Evolutionary conservation across 371 early-diverging fungal genomes (phyloP).

Genomic region (Circinella minor): DNA sequence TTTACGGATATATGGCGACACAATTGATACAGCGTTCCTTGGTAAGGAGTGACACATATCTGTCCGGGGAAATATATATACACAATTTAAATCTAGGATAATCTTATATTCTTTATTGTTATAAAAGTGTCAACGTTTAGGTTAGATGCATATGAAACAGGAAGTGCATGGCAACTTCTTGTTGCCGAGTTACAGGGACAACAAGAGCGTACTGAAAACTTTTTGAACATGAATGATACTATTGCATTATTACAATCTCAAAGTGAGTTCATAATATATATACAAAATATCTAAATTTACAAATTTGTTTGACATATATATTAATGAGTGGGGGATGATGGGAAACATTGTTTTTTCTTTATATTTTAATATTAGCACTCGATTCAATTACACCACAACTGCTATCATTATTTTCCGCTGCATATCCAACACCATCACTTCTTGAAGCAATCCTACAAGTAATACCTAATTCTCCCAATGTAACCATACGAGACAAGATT

Average conservation of each 20-base stretch:
- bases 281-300: background rate
- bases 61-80: no score
- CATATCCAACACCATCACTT: constrained; percentile 26
- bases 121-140: constrained; percentile 11
- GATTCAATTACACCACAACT: constrained; percentile 27
- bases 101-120: background rate
- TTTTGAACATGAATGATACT: constrained; percentile 23
- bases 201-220: constrained; percentile 15
- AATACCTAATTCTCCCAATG: constrained; percentile 3
- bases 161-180: constrained; percentile 36
- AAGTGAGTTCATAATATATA: constrained; percentile 19
- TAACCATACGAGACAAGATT: background rate
- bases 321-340: no score
- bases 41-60: background rate
- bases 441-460: constrained; percentile 22
- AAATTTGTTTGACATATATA: background rate
- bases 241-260: constrained; percentile 22
- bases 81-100: no score
- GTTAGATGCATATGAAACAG: constrained; percentile 27
- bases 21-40: constrained; percentile 14
- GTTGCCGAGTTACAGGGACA: constrained; percentile 36
- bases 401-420: constrained; percentile 24
- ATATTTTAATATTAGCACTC: background rate
- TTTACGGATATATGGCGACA: constrained; percentile 31
- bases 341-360: constrained; percentile 5